Conservation (phyloP, 75 land plant species). For the Sequoiadendron giganteum region DNA sequence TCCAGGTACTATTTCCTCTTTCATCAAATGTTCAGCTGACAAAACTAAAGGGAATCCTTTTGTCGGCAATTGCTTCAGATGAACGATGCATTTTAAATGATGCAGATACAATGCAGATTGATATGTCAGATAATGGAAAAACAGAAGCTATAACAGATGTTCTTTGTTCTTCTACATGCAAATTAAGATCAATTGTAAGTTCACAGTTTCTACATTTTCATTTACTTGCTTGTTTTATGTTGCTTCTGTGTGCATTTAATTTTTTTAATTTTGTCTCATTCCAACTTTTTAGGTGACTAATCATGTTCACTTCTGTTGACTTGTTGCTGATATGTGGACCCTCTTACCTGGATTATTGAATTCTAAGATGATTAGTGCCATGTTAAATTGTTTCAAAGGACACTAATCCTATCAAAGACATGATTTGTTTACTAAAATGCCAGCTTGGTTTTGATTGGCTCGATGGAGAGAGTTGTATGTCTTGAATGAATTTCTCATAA, state of each 20-base stretch:
- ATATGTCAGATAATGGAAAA: neutral
- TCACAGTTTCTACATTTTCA: neutral
- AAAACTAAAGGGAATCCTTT: conserved; percentile 18
- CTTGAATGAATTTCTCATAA: neutral
- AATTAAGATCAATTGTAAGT: conserved; percentile 41
- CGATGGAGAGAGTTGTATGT: neutral
- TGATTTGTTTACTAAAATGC: neutral
- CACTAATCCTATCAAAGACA: neutral
- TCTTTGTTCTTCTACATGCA: conserved; percentile 23
- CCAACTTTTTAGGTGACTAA: neutral
- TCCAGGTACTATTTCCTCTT: conserved; percentile 32
- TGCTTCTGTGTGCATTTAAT: neutral
- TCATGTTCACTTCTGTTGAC: neutral
- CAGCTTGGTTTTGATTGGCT: neutral
- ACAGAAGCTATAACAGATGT: conserved; percentile 12
- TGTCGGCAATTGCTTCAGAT: conserved; percentile 20
- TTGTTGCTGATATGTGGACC: neutral
- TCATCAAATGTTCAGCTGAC: conserved; percentile 27
- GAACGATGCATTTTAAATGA: conserved; percentile 16
- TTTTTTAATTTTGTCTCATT: neutral
- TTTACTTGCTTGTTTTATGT: neutral
- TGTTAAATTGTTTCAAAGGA: neutral
- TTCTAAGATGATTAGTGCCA: neutral
- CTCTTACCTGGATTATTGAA: neutral
- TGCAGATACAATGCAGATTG: conserved; percentile 22